Percentiles rank a stretch among this genome's conserved stretches.
These are phyloP conservation scores for Ramichloridium luteum DNA, from an alignment of 2,329 filamentous ascomycete species.

Conservation along the genomic window DNA sequence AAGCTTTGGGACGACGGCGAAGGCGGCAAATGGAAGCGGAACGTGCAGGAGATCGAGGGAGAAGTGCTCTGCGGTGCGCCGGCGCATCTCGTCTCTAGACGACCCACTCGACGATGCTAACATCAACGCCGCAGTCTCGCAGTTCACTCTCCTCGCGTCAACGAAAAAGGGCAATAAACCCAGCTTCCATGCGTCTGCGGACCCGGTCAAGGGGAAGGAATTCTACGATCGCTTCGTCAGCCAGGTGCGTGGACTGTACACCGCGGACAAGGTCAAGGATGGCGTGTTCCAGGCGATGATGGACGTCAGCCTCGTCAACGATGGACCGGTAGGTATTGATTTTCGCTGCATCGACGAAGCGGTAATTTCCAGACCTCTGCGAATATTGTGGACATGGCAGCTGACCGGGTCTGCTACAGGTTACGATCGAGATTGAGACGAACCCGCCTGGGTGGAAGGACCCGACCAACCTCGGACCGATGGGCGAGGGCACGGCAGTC, in stretches of 20 bases:
- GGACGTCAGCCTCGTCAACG: slow-evolving; percentile 87
- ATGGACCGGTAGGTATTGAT: slow-evolving; percentile 57
- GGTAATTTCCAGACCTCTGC: slow-evolving; percentile 30
- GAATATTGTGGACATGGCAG: not conserved
- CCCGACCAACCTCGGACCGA: slow-evolving; percentile 18
- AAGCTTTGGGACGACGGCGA: slow-evolving; percentile 82
- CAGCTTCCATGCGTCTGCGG: slow-evolving; percentile 81
- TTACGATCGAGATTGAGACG: slow-evolving; percentile 38
- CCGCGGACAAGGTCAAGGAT: slow-evolving; percentile 67
- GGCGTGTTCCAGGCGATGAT: slow-evolving; percentile 99
- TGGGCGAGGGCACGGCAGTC: slow-evolving; percentile 18
- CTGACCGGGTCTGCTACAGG: slow-evolving; percentile 24
- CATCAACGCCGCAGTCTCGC: slow-evolving; percentile 55
- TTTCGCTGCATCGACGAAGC: slow-evolving; percentile 45
- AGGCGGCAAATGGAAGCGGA: slow-evolving; percentile 79
- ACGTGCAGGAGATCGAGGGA: slow-evolving; percentile 73
- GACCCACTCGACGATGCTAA: slow-evolving; percentile 5
- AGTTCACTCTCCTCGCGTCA: slow-evolving; percentile 85
- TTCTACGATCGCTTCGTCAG: slow-evolving; percentile 76
- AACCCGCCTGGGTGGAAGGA: slow-evolving; percentile 32
- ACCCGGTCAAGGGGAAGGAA: slow-evolving; percentile 61
- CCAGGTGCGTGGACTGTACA: slow-evolving; percentile 62
- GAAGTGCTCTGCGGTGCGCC: slow-evolving; percentile 83
- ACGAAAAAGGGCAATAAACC: slow-evolving; percentile 96
- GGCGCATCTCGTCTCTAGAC: slow-evolving; percentile 3